phyloP scores from a whole-genome alignment of 768 basidiomycete species.

The Phanerochaete sordida region DNA sequence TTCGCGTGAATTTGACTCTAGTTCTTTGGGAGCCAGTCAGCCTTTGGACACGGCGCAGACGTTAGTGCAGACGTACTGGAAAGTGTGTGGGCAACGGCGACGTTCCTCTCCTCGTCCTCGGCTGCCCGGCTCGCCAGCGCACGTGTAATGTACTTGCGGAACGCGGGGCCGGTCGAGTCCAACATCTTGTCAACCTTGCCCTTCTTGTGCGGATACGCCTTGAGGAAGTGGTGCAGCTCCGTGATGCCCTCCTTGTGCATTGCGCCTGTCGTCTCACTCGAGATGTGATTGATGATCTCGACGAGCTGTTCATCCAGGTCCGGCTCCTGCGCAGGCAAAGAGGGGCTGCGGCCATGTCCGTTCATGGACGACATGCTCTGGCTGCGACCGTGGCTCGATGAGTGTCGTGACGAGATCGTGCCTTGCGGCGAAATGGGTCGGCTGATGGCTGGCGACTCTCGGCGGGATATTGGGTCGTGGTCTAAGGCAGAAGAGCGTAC shows the following conservation, averaged over 20 bases:
- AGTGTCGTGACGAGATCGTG: slow-evolving; percentile 49
- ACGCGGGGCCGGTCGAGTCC: slow-evolving; percentile 84
- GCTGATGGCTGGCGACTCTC: slow-evolving; percentile 59
- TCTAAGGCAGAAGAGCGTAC: slow-evolving; percentile 13
- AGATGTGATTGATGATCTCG: slow-evolving; percentile 82
- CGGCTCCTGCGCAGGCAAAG: slow-evolving; percentile 67
- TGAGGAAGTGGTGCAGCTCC: slow-evolving; percentile 90
- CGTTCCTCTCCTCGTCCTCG: slow-evolving; percentile 78
- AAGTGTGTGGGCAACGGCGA: slow-evolving; percentile 78
- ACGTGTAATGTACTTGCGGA: slow-evolving; percentile 87
- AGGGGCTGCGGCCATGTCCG: slow-evolving; percentile 43
- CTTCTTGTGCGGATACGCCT: slow-evolving; percentile 83
- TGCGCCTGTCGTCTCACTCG: slow-evolving; percentile 83
- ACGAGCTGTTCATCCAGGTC: slow-evolving; percentile 85
- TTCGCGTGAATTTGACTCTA: slow-evolving; percentile 54
- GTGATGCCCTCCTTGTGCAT: slow-evolving; percentile 94
- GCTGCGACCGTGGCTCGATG: slow-evolving; percentile 54
- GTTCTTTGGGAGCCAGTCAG: slow-evolving; percentile 35
- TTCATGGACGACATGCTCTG: slow-evolving; percentile 63
- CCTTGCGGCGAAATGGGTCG: slow-evolving; percentile 72
- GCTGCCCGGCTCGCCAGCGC: slow-evolving; percentile 86
- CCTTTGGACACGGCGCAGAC: background rate
- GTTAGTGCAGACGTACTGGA: slow-evolving; percentile 52
- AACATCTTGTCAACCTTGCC: slow-evolving; percentile 83
- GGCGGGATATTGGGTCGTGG: slow-evolving; percentile 38